Evolutionary conservation across 2,329 filamentous ascomycete species (phyloP).

Genomic region (Sporothrix globosa): DNA sequence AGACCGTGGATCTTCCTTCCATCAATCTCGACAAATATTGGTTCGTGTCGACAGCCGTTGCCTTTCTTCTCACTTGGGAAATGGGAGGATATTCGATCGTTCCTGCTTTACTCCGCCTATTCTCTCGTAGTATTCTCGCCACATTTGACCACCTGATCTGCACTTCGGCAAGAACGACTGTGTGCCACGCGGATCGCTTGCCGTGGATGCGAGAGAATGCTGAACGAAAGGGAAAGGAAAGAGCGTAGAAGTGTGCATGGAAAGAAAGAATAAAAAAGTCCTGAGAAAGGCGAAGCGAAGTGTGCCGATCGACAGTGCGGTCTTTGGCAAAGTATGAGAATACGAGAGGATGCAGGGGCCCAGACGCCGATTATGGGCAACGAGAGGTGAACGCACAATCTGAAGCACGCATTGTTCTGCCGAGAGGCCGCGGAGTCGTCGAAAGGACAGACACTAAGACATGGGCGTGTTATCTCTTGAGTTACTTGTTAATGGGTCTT

Average conservation of each 20-base stretch:
- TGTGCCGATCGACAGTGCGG: constrained; percentile 12
- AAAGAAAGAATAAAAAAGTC: background rate
- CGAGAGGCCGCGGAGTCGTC: constrained; percentile 18
- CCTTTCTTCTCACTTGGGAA: background rate
- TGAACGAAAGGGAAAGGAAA: background rate
- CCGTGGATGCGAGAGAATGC: background rate
- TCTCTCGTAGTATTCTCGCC: background rate
- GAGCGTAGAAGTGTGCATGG: background rate
- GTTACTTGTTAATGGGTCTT: background rate
- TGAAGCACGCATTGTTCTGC: constrained; percentile 22
- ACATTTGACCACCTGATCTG: background rate
- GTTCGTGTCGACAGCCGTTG: background rate
- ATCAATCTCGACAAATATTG: no score
- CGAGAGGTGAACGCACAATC: constrained; percentile 6
- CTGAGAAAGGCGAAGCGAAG: background rate
- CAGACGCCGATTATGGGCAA: background rate
- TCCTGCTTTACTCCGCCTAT: background rate
- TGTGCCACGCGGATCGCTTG: constrained; percentile 8
- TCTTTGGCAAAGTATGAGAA: background rate
- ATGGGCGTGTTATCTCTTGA: background rate
- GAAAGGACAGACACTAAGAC: background rate
- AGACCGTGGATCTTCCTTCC: no score
- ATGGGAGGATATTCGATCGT: background rate
- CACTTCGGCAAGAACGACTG: constrained; percentile 1
- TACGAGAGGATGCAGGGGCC: constrained; percentile 12